Conservation (phyloP, 1,284 basidiomycete species). For the Ceratobasidium sp. region DNA sequence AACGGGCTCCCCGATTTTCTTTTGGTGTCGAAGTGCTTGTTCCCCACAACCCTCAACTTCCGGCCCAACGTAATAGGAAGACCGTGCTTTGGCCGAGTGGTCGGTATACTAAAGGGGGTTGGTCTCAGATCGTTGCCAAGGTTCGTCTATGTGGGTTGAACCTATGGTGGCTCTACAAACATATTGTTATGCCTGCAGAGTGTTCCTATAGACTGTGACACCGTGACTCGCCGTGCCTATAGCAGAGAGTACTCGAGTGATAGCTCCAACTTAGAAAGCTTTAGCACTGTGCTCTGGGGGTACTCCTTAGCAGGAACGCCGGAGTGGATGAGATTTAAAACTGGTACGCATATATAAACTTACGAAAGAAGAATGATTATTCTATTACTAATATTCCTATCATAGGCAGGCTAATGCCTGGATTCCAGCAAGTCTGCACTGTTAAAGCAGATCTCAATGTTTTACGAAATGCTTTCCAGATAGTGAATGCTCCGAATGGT, state of each 20-base stretch:
- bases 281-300: neutral
- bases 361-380: neutral
- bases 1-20: slow-evolving; percentile 18
- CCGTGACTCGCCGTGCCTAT: slow-evolving; percentile 4
- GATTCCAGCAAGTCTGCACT: slow-evolving; percentile 5
- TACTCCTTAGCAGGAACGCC: slow-evolving; percentile 1
- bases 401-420: slow-evolving; percentile 2
- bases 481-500: neutral
- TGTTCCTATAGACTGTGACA: slow-evolving; percentile 14
- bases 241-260: slow-evolving; percentile 2
- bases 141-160: neutral
- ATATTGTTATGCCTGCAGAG: neutral
- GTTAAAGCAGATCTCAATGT: slow-evolving; percentile 11
- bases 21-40: slow-evolving; percentile 15
- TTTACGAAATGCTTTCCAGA: slow-evolving; percentile 3
- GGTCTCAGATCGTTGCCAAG: slow-evolving; percentile 14
- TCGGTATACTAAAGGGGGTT: neutral
- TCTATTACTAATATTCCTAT: too few relatives aligned
- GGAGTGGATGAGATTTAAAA: slow-evolving; percentile 9
- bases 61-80: neutral
- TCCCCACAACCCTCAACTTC: neutral
- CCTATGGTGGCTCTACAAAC: neutral
- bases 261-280: neutral
- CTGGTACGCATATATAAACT: neutral
- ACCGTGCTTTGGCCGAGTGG: slow-evolving; percentile 13